Evolutionary conservation across 805 yeast genomes (phyloP).

Genomic region (Nematodospora valgi): DNA sequence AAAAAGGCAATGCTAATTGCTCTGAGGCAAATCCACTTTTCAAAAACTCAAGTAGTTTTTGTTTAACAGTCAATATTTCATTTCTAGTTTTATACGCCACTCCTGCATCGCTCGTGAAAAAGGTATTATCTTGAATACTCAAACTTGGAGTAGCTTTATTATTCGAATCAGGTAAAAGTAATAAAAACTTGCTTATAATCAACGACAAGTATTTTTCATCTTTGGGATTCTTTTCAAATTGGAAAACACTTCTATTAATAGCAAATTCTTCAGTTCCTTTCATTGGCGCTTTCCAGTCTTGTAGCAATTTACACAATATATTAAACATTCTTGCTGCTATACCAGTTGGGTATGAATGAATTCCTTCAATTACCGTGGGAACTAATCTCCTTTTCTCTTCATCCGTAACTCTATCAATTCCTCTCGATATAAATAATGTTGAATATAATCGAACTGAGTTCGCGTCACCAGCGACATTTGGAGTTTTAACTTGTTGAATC

Average conservation of each 20-base stretch:
- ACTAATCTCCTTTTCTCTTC: slow-evolving; percentile 39
- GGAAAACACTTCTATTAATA: slow-evolving; percentile 27
- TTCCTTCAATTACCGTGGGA: slow-evolving; percentile 46
- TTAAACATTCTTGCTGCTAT: slow-evolving; percentile 59
- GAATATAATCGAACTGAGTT: slow-evolving; percentile 58
- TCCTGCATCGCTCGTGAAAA: slow-evolving; percentile 69
- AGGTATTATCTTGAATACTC: slow-evolving; percentile 50
- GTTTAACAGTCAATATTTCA: slow-evolving; percentile 36
- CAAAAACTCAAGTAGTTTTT: slow-evolving; percentile 32
- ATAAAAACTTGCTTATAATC: slow-evolving; percentile 53
- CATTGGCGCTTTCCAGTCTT: slow-evolving; percentile 47
- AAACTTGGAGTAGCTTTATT: slow-evolving; percentile 56
- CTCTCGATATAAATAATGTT: slow-evolving; percentile 64
- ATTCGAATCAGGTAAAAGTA: slow-evolving; percentile 44
- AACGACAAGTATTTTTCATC: slow-evolving; percentile 47
- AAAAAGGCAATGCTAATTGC: slow-evolving; percentile 43
- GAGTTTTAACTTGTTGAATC: slow-evolving; percentile 58
- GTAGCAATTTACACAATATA: slow-evolving; percentile 53
- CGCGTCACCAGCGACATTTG: slow-evolving; percentile 47
- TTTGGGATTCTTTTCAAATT: slow-evolving; percentile 27
- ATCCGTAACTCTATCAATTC: slow-evolving; percentile 50
- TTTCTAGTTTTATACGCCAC: slow-evolving; percentile 47
- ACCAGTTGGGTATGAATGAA: slow-evolving; percentile 32
- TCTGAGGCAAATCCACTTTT: slow-evolving; percentile 39
- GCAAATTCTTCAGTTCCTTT: slow-evolving; percentile 43